Conservation (phyloP, 345 rosid species). For the Eucalyptus pauciflora region DNA sequence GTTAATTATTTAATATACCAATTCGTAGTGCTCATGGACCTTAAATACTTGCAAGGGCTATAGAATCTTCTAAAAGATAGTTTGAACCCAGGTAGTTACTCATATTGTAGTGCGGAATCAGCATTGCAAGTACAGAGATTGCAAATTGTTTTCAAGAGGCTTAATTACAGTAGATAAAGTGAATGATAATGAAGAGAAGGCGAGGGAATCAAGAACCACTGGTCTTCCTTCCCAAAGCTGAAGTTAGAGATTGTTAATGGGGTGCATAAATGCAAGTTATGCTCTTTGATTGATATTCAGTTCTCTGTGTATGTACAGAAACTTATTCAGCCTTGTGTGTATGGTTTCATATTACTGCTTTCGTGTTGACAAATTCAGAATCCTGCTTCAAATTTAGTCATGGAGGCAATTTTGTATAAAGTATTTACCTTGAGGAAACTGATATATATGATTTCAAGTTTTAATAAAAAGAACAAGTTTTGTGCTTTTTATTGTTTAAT, state of each 20-base stretch:
- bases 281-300: not conserved
- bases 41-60: not conserved
- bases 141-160: not conserved
- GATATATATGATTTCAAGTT: not conserved
- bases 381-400: not conserved
- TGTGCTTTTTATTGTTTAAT: not conserved
- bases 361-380: not conserved
- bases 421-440: not conserved
- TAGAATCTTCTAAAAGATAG: not conserved
- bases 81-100: not conserved
- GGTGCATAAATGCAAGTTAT: not conserved
- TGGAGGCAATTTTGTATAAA: not conserved
- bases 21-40: not conserved
- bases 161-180: not conserved
- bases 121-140: not conserved
- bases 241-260: not conserved
- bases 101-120: not conserved
- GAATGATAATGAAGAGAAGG: not conserved
- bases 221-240: not conserved
- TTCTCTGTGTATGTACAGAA: not conserved
- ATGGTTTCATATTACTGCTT: not conserved
- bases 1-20: not conserved
- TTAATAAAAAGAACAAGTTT: not conserved
- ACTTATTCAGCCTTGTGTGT: not conserved
- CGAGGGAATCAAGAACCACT: not conserved